Evolutionary conservation across 345 rosid genomes (phyloP).

Genomic region (Barbarea vulgaris): DNA sequence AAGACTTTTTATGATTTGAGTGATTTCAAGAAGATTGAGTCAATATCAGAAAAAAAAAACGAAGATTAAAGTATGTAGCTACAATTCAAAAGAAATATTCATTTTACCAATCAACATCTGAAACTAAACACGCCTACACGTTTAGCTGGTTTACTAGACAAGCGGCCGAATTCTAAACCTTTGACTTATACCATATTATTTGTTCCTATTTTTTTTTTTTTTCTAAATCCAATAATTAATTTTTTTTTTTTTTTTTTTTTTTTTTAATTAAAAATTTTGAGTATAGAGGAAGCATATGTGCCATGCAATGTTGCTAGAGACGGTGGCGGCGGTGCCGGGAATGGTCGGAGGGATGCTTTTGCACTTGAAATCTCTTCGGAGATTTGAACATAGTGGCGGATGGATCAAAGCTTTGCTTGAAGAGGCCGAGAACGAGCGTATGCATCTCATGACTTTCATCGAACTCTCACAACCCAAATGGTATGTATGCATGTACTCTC

Average conservation of each 20-base stretch:
- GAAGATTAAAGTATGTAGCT: too few relatives aligned
- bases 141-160: too few relatives aligned
- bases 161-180: too few relatives aligned
- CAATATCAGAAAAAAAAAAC: too few relatives aligned
- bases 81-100: background rate
- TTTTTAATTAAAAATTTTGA: background rate
- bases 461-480: conserved; percentile 57
- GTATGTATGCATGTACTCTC: conserved; percentile 32
- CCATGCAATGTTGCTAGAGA: conserved; percentile 69
- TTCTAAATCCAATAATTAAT: background rate
- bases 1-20: background rate
- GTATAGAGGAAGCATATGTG: conserved; percentile 65
- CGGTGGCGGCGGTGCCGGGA: conserved; percentile 65
- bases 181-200: too few relatives aligned
- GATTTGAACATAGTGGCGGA: conserved; percentile 67
- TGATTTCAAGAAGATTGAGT: too few relatives aligned
- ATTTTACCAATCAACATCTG: background rate
- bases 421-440: conserved; percentile 70
- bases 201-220: too few relatives aligned
- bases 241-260: too few relatives aligned
- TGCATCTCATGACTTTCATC: conserved; percentile 72
- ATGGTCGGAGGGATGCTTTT: conserved; percentile 76
- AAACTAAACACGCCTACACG: background rate
- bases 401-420: conserved; percentile 71
- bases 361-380: conserved; percentile 59